These are phyloP conservation scores for Glycine tomentella DNA, from an alignment of 306 rosid species.

Conservation along the genomic window DNA sequence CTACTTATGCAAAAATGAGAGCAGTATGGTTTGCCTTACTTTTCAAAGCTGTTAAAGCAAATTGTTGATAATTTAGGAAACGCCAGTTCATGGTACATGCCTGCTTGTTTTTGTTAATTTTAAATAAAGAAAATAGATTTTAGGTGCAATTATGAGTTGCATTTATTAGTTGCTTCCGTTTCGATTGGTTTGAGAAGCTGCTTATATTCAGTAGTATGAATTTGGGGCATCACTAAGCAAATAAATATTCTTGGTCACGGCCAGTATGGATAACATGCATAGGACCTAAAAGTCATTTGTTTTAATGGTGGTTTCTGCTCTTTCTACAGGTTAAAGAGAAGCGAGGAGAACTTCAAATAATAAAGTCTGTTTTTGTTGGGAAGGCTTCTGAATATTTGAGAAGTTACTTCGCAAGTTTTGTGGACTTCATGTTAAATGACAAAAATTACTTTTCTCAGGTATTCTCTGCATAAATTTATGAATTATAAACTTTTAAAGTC, in stretches of 20 bases:
- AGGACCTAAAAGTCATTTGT: constrained; percentile 24
- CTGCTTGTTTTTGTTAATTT: constrained; percentile 6
- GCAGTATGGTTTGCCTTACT: constrained; percentile 70
- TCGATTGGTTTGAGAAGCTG: constrained; percentile 18
- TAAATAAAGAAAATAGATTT: constrained; percentile 11
- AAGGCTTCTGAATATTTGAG: constrained; percentile 82
- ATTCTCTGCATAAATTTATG: constrained; percentile 39
- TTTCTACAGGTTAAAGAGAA: constrained; percentile 86
- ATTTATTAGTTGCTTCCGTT: constrained; percentile 18
- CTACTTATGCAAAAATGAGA: constrained; percentile 78
- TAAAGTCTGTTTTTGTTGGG: constrained; percentile 82
- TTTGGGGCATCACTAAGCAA: constrained; percentile 10
- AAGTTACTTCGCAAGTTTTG: constrained; percentile 81
- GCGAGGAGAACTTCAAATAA: constrained; percentile 83
- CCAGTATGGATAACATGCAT: constrained; percentile 13
- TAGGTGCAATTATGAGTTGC: constrained; percentile 11
- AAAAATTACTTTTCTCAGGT: constrained; percentile 96
- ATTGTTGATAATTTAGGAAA: constrained; percentile 25
- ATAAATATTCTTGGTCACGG: background rate
- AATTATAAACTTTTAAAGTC: constrained; percentile 24
- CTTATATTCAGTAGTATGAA: background rate
- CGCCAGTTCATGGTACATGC: constrained; percentile 3
- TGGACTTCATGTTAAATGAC: constrained; percentile 89
- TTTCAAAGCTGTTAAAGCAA: constrained; percentile 16
- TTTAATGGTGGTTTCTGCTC: constrained; percentile 43